These are phyloP conservation scores for Colletotrichum spinosum DNA, from an alignment of 2,329 filamentous ascomycete species.

Conservation along the genomic window DNA sequence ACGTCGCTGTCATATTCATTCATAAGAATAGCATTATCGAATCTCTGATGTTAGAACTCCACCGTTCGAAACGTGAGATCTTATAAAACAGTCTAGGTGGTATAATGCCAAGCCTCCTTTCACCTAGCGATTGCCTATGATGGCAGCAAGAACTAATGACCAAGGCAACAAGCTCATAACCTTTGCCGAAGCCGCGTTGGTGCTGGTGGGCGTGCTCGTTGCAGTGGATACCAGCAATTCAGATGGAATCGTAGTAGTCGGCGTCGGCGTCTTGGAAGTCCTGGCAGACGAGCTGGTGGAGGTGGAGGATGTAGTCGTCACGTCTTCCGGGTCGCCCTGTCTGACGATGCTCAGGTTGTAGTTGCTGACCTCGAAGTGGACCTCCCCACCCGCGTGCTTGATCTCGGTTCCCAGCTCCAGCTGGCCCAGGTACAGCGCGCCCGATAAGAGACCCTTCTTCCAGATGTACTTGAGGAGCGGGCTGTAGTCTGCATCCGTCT, in stretches of 20 bases:
- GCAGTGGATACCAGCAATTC: slow-evolving; percentile 12
- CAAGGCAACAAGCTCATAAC: slow-evolving; percentile 9
- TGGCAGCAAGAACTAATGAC: slow-evolving; percentile 12
- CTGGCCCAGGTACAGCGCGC: slow-evolving; percentile 31
- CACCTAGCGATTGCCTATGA: slow-evolving; percentile 4
- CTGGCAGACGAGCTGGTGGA: background rate
- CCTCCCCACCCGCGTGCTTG: slow-evolving; percentile 29
- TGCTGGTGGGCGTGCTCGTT: slow-evolving; percentile 2
- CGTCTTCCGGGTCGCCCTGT: slow-evolving; percentile 32
- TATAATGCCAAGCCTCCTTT: background rate
- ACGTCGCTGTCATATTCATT: no score
- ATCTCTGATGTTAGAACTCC: no score
- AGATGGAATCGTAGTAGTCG: background rate
- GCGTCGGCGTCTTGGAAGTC: slow-evolving; percentile 1
- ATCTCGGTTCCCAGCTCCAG: slow-evolving; percentile 33
- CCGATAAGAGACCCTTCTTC: slow-evolving; percentile 31
- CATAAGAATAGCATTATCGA: no score
- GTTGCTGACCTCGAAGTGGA: slow-evolving; percentile 33
- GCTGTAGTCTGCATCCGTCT: slow-evolving; percentile 30
- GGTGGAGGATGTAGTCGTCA: background rate
- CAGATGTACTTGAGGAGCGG: slow-evolving; percentile 35
- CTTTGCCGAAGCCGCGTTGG: background rate
- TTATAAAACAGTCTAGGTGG: no score
- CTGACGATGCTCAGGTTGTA: slow-evolving; percentile 32
- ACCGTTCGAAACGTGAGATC: no score